phyloP scores from a whole-genome alignment of 1,139 yeast species.

The Sugiyamaella paludigena region DNA sequence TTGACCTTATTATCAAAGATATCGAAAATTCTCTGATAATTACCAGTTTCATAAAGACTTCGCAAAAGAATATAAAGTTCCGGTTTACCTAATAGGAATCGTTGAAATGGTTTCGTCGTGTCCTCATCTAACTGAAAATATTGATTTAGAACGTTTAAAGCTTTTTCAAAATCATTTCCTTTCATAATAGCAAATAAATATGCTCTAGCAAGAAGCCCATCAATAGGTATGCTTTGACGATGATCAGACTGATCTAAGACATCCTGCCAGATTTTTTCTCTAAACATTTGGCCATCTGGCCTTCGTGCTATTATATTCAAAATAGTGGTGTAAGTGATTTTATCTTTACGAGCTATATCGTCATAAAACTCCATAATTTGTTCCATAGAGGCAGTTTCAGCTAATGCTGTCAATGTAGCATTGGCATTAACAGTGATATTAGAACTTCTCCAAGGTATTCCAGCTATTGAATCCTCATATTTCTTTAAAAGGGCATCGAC shows the following conservation, averaged over 20 bases:
- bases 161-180: not conserved
- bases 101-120: not conserved
- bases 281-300: slow-evolving; percentile 4
- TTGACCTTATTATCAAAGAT: not conserved
- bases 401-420: slow-evolving; percentile 17
- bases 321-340: slow-evolving; percentile 20
- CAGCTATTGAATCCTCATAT: slow-evolving; percentile 4
- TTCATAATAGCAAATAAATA: slow-evolving; percentile 16
- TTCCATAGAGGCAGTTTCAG: slow-evolving; percentile 8
- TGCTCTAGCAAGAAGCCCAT: slow-evolving; percentile 16
- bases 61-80: slow-evolving; percentile 7
- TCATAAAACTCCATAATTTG: slow-evolving; percentile 18
- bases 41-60: slow-evolving; percentile 3
- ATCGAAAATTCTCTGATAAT: not conserved
- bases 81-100: not conserved
- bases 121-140: not conserved
- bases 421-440: slow-evolving; percentile 17
- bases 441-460: slow-evolving; percentile 3
- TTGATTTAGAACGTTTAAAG: not conserved
- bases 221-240: slow-evolving; percentile 13
- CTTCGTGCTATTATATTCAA: slow-evolving; percentile 18
- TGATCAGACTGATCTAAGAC: slow-evolving; percentile 9
- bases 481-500: slow-evolving; percentile 1
- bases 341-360: slow-evolving; percentile 15
- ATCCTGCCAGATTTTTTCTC: slow-evolving; percentile 18